These are phyloP conservation scores for Zygotorulaspora mrakii DNA, from an alignment of 1,139 yeast genomes.

Conservation along the genomic window DNA sequence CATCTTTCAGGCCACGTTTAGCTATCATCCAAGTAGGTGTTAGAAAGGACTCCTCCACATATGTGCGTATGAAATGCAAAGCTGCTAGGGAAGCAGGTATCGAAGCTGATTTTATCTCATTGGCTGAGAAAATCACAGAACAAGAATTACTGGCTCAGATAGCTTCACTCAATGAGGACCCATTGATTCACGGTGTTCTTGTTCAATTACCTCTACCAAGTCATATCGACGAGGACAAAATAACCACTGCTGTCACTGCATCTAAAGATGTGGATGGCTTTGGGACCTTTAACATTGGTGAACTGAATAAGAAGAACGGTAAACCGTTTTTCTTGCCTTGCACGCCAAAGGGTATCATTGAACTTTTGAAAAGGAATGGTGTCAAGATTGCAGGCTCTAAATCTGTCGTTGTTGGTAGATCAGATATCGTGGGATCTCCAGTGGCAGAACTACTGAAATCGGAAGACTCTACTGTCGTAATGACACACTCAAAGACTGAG, in stretches of 20 bases:
- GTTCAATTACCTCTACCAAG: slow-evolving; percentile 89
- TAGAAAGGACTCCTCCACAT: slow-evolving; percentile 89
- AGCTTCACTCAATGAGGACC: slow-evolving; percentile 59
- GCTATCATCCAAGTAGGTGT: slow-evolving; percentile 87
- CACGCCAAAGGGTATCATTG: slow-evolving; percentile 93
- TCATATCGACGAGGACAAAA: slow-evolving; percentile 71
- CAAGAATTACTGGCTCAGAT: slow-evolving; percentile 58
- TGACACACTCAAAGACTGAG: slow-evolving; percentile 70
- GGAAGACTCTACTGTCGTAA: slow-evolving; percentile 71
- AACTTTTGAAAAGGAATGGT: slow-evolving; percentile 59
- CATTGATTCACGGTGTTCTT: slow-evolving; percentile 77
- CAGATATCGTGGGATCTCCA: slow-evolving; percentile 95
- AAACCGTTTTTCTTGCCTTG: slow-evolving; percentile 85
- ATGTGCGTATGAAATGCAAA: slow-evolving; percentile 88
- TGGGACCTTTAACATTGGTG: slow-evolving; percentile 87
- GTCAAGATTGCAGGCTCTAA: slow-evolving; percentile 67
- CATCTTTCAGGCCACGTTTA: slow-evolving; percentile 70
- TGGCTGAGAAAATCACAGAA: slow-evolving; percentile 54
- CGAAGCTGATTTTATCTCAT: slow-evolving; percentile 60
- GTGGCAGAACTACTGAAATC: slow-evolving; percentile 77
- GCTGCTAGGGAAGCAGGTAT: slow-evolving; percentile 87
- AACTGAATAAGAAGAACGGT: slow-evolving; percentile 85
- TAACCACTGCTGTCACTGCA: slow-evolving; percentile 73
- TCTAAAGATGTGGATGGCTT: slow-evolving; percentile 96
- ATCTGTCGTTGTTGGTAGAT: slow-evolving; percentile 95